Conservation (phyloP, 106 monocot species). For the Agapanthus africanus region DNA sequence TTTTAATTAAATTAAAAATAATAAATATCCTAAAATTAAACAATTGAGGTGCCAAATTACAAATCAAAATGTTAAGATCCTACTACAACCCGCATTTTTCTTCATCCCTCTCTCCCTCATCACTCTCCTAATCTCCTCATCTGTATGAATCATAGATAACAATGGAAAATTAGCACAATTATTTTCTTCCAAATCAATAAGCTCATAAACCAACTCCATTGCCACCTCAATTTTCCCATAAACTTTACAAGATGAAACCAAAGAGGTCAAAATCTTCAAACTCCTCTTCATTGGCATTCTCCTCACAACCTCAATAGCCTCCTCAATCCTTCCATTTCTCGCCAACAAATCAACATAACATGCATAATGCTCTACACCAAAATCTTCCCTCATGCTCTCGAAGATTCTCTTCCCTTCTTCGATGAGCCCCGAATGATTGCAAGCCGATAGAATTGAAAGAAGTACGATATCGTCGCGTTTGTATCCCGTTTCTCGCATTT, state of each 20-base stretch:
- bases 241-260: conserved; percentile 27
- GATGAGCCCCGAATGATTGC: conserved; percentile 40
- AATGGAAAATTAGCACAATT: conserved; percentile 30
- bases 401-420: conserved; percentile 27
- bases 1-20: too few species aligned
- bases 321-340: conserved; percentile 21
- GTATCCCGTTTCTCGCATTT: conserved; percentile 24
- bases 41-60: too few species aligned
- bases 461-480: conserved; percentile 33
- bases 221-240: conserved; percentile 26
- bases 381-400: not conserved
- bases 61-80: conserved; percentile 21
- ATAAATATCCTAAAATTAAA: too few species aligned
- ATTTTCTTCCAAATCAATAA: conserved; percentile 25
- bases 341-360: conserved; percentile 41
- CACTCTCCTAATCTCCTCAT: conserved; percentile 19
- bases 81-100: conserved; percentile 22
- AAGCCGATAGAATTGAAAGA: conserved; percentile 37
- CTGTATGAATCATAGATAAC: conserved; percentile 29
- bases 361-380: conserved; percentile 25
- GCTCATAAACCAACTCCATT: conserved; percentile 17
- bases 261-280: conserved; percentile 20
- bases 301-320: conserved; percentile 30
- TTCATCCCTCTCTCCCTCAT: conserved; percentile 20
- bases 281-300: conserved; percentile 18